Evolutionary conservation across 2,329 filamentous ascomycete species (phyloP), one percentile per base, ranked within the genome.

Genomic region (Nannizzia gypsea): DNA sequence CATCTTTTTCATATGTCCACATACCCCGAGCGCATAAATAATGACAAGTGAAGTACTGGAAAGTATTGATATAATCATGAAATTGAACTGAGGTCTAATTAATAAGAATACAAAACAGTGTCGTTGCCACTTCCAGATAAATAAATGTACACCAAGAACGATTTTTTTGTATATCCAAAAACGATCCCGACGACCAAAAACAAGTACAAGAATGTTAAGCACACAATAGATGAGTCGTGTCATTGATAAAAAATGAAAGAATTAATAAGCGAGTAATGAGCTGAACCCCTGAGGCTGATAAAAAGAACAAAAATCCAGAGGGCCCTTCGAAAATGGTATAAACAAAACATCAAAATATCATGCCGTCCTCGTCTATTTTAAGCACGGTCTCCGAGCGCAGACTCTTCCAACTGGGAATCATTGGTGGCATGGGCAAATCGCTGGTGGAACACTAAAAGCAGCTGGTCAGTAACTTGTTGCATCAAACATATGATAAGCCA

Each of bases 301-400:
- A 31, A 52, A 17, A 42, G n/a, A 42, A 42, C 4, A 42, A 42
- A 36, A 42, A 42, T n/a, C 26, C 48, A 52, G 22, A 52, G 22
- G 26, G 11, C 13, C 3, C 8, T n/a, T 24, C 48, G 4, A 28
- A 52, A 24, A 52, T n/a, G 48, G 48, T 52, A 52, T 52, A 52
- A 50, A 31, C 48, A 52, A 36, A 52, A 31, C 48, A 52, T 52
- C 24, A 52, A 52, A 52, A 28, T 52, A 52, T 52, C 48, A 52
- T 52, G 48, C 22, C 13, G 26, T 52, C 48, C 48, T 52, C 13
- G 15, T 31, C 20, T 26, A 22, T 31, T 52, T 31, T 28, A n/a
- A 52, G 26, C 26, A 52, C 22, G 26, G 13, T 9, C 11, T 22
- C 17, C 17, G 13, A 52, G 22, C 11, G 22, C n/a, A 52, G 48